Percentiles rank a stretch among this genome's conserved stretches.
These are phyloP conservation scores for Alternaria gaisen DNA, from an alignment of 2,329 filamentous ascomycete species.

Conservation along the genomic window DNA sequence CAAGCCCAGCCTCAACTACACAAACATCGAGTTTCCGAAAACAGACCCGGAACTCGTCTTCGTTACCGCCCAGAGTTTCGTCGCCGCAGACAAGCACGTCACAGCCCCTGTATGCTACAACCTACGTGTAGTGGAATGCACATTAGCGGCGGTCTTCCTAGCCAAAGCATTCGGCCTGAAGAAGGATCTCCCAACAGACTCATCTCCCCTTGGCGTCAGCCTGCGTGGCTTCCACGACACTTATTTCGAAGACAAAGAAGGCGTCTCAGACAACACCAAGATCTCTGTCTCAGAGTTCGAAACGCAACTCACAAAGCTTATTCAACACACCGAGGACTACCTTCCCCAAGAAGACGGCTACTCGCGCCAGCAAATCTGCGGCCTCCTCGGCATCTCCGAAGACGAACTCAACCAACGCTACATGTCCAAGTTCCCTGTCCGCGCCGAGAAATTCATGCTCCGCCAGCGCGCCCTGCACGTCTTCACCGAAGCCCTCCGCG, in stretches of 20 bases:
- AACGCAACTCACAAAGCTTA: conserved; percentile 76
- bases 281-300: conserved; percentile 56
- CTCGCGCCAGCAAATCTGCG: conserved; percentile 83
- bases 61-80: conserved; percentile 92
- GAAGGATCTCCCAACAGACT: conserved; percentile 73
- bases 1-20: conserved; percentile 77
- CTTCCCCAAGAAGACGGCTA: conserved; percentile 84
- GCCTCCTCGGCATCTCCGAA: conserved; percentile 73
- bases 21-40: conserved; percentile 81
- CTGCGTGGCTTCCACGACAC: conserved; percentile 87
- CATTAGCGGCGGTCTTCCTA: conserved; percentile 77
- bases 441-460: conserved; percentile 86
- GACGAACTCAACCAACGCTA: conserved; percentile 78
- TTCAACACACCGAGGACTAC: conserved; percentile 74
- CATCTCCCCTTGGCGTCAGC: conserved; percentile 81
- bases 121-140: conserved; percentile 93
- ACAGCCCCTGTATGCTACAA: conserved; percentile 97
- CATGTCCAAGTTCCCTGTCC: conserved; percentile 88
- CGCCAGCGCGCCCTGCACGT: conserved; percentile 90
- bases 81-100: conserved; percentile 92
- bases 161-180: conserved; percentile 68
- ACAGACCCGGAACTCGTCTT: conserved; percentile 87
- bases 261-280: conserved; percentile 58
- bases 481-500: conserved; percentile 86
- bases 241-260: conserved; percentile 70